Conservation (phyloP, 2,329 filamentous ascomycete species). For the Aschersonia sp. region DNA sequence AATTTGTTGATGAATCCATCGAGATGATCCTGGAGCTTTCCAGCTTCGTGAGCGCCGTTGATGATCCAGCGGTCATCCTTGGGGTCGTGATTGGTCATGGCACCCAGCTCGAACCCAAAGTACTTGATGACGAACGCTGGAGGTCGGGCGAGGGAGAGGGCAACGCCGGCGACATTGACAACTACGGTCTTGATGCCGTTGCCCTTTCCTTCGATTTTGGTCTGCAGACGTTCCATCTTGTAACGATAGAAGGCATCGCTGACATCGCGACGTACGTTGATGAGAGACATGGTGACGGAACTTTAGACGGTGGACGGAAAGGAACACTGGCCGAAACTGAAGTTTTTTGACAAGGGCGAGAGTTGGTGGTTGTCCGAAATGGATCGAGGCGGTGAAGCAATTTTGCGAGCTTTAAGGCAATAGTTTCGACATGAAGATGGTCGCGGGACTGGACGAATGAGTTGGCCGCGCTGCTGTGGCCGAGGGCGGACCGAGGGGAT, state of each 20-base stretch:
- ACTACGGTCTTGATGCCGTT: slow-evolving; percentile 99
- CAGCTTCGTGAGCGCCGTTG: slow-evolving; percentile 91
- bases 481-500: slow-evolving; percentile 27
- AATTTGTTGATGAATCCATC: slow-evolving; percentile 98
- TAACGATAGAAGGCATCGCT: slow-evolving; percentile 99
- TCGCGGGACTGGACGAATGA: neutral
- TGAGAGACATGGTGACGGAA: slow-evolving; percentile 70
- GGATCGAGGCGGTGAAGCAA: slow-evolving; percentile 7
- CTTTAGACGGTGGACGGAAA: slow-evolving; percentile 4
- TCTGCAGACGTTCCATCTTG: slow-evolving; percentile 98
- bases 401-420: slow-evolving; percentile 8
- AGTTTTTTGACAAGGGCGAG: neutral
- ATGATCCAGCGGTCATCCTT: slow-evolving; percentile 99
- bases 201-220: slow-evolving; percentile 98
- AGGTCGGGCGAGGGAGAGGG: slow-evolving; percentile 79
- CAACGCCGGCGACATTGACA: slow-evolving; percentile 90
- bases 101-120: slow-evolving; percentile 96
- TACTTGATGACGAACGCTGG: slow-evolving; percentile 98
- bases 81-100: slow-evolving; percentile 95
- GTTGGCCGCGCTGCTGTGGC: slow-evolving; percentile 16
- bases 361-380: slow-evolving; percentile 3
- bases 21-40: slow-evolving; percentile 94
- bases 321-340: too few species aligned
- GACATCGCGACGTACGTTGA: slow-evolving; percentile 98
- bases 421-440: slow-evolving; percentile 24